phyloP scores from a whole-genome alignment of 2,329 filamentous ascomycete genomes.

The Apiospora malaysiana region DNA sequence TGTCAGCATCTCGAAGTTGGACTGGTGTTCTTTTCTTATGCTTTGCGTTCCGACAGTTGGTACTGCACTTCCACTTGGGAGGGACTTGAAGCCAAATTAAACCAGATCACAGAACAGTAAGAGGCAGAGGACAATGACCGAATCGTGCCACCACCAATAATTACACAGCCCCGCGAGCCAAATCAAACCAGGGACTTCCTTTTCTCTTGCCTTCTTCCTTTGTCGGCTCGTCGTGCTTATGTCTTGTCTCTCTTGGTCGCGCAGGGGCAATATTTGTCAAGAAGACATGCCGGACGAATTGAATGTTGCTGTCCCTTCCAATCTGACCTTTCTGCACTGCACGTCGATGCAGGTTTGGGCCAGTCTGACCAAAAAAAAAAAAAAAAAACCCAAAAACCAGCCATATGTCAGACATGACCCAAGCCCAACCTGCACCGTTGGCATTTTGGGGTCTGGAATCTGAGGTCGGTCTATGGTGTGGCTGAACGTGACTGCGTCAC shows the following conservation, averaged over 20 bases:
- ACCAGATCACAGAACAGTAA: slow-evolving; percentile 2
- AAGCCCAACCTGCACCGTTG: slow-evolving; percentile 4
- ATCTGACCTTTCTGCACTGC: background rate
- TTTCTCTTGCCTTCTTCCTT: background rate
- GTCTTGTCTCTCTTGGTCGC: background rate
- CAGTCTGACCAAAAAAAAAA: slow-evolving; percentile 6
- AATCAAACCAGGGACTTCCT: background rate
- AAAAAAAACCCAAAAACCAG: background rate
- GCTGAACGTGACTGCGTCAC: slow-evolving; percentile 4
- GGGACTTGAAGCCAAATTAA: background rate
- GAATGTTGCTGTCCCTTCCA: background rate
- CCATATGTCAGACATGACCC: background rate
- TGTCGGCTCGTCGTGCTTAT: background rate
- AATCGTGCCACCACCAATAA: background rate
- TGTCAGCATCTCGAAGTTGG: slow-evolving; percentile 30
- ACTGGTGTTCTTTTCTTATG: background rate
- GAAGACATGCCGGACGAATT: background rate
- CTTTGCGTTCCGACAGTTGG: background rate
- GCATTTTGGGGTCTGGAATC: slow-evolving; percentile 9
- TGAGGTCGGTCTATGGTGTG: slow-evolving; percentile 6
- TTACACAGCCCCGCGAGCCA: slow-evolving; percentile 1
- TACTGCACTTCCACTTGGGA: background rate
- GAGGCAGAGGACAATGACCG: background rate
- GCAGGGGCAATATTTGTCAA: background rate
- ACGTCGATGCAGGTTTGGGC: background rate